A percentile compares a stretch with the other conserved stretches of the same genome.
These are phyloP conservation scores for Colletotrichum phormii DNA, from an alignment of 2,329 filamentous ascomycete species.

Conservation along the genomic window DNA sequence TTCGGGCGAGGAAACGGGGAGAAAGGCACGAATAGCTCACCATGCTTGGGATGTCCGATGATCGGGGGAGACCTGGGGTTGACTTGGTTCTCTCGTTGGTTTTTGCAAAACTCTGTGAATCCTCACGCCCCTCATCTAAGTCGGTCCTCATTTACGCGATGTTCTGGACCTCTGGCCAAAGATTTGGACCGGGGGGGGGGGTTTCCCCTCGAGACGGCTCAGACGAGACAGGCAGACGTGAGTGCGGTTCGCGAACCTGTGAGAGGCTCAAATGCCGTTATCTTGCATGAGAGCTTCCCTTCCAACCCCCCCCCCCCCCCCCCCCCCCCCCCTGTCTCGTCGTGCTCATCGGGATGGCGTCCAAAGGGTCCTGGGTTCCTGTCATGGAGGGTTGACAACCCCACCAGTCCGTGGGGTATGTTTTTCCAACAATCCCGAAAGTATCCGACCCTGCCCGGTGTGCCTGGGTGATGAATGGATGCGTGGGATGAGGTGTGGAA, in stretches of 20 bases:
- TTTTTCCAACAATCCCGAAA: conserved; percentile 21
- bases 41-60: conserved; percentile 7
- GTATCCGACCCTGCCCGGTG: conserved; percentile 21
- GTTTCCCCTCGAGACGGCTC: too few species aligned
- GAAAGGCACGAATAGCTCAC: too few species aligned
- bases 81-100: background rate
- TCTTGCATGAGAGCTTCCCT: conserved; percentile 26
- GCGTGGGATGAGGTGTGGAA: conserved; percentile 14
- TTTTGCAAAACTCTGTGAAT: background rate
- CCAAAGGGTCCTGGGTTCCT: conserved; percentile 18
- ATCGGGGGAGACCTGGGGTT: background rate
- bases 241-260: background rate
- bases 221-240: background rate
- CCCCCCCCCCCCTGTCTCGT: background rate
- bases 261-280: conserved; percentile 31
- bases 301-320: too few species aligned
- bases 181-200: background rate
- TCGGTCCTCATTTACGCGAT: conserved; percentile 7
- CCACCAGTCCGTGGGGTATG: conserved; percentile 16
- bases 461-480: background rate
- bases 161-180: conserved; percentile 7
- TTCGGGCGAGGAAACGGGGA: background rate
- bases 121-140: background rate
- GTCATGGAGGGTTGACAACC: conserved; percentile 1
- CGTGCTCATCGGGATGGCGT: background rate